These are phyloP conservation scores for Alternaria brassicae DNA, from an alignment of 2,329 filamentous ascomycete genomes.

Conservation along the genomic window DNA sequence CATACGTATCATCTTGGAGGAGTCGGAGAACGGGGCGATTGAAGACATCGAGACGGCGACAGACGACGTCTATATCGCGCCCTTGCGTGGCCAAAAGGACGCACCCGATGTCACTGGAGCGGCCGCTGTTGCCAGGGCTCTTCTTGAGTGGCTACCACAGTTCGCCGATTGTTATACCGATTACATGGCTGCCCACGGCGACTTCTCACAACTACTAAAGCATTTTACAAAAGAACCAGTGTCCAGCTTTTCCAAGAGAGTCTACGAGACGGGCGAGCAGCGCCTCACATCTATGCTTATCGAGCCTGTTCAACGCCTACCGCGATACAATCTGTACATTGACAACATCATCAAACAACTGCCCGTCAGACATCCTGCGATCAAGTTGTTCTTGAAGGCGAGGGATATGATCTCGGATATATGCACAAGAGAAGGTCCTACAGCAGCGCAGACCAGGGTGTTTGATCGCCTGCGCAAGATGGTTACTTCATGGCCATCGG, in stretches of 20 bases:
- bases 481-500: conserved; percentile 77
- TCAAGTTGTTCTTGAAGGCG: conserved; percentile 83
- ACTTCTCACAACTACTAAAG: conserved; percentile 82
- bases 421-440: conserved; percentile 83
- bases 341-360: conserved; percentile 91
- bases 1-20: conserved; percentile 77
- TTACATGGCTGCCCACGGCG: conserved; percentile 89
- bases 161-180: conserved; percentile 92
- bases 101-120: conserved; percentile 78
- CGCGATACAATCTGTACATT: conserved; percentile 93
- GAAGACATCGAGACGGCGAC: conserved; percentile 71
- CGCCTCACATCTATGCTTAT: conserved; percentile 89
- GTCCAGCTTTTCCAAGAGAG: conserved; percentile 80
- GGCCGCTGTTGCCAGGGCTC: conserved; percentile 76
- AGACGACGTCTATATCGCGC: conserved; percentile 49
- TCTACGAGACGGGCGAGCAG: conserved; percentile 88
- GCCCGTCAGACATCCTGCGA: conserved; percentile 83
- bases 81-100: conserved; percentile 44
- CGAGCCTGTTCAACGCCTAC: conserved; percentile 92
- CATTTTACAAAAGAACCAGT: conserved; percentile 76
- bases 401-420: conserved; percentile 95
- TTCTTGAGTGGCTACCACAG: conserved; percentile 90
- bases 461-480: conserved; percentile 77
- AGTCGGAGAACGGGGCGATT: conserved; percentile 80
- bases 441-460: conserved; percentile 73